Conservation (phyloP, 2,329 filamentous ascomycete genomes). For the Pleurostoma richardsiae region DNA sequence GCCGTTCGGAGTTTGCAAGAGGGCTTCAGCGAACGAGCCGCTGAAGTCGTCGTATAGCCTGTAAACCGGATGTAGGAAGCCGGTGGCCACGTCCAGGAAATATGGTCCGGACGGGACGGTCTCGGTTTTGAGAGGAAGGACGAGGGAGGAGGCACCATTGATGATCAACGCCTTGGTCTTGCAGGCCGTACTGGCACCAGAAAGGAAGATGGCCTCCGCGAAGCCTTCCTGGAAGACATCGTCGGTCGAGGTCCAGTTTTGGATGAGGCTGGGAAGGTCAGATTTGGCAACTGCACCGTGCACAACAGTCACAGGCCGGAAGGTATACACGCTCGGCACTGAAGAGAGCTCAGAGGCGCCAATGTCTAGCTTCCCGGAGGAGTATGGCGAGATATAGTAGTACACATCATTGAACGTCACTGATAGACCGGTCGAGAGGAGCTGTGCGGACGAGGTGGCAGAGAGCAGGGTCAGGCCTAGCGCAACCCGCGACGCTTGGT, state of each 20-base stretch:
- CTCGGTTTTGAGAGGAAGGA: conserved; percentile 11
- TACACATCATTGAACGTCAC: conserved; percentile 21
- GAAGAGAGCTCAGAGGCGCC: conserved; percentile 7
- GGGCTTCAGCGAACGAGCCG: conserved; percentile 21
- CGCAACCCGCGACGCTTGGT: too few species aligned
- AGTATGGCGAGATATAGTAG: conserved; percentile 27
- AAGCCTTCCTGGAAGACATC: conserved; percentile 21
- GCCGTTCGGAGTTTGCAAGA: conserved; percentile 23
- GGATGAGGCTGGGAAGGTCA: conserved; percentile 17
- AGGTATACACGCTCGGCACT: conserved; percentile 19
- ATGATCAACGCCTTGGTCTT: conserved; percentile 8
- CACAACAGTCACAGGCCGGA: conserved; percentile 27
- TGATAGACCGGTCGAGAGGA: conserved; percentile 22
- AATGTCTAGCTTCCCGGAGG: conserved; percentile 18
- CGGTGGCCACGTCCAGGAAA: conserved; percentile 25
- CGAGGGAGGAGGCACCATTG: conserved; percentile 7
- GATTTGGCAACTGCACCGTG: conserved; percentile 12
- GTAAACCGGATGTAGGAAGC: conserved; percentile 25
- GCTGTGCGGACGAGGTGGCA: conserved; percentile 6
- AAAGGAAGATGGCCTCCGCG: conserved; percentile 14
- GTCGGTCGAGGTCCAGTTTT: conserved; percentile 21
- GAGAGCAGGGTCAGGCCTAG: neutral
- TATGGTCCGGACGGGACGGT: conserved; percentile 27
- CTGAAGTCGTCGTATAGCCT: conserved; percentile 28
- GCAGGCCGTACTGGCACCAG: conserved; percentile 4